Conservation (phyloP, 2,329 filamentous ascomycete species). For the Penicillium freii region DNA sequence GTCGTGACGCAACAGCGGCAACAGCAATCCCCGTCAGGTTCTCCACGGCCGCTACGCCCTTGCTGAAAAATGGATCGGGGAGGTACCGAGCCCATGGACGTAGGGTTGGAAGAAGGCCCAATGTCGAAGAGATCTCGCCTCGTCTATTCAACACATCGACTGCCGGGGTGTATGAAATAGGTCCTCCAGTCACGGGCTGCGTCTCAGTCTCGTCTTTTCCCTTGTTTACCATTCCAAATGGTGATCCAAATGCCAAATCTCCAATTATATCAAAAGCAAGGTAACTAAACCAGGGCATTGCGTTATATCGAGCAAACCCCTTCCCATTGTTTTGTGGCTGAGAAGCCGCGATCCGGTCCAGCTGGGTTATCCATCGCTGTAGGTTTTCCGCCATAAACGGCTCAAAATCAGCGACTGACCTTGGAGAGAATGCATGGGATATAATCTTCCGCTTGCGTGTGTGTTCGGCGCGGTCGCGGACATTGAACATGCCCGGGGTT, state of each 20-base stretch:
- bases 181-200: slow-evolving; percentile 16
- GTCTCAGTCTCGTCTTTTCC: slow-evolving; percentile 22
- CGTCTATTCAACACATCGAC: slow-evolving; percentile 21
- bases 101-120: slow-evolving; percentile 18
- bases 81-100: slow-evolving; percentile 20
- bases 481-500: slow-evolving; percentile 36
- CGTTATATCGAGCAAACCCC: slow-evolving; percentile 12
- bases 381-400: slow-evolving; percentile 32
- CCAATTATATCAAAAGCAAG: slow-evolving; percentile 25
- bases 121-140: slow-evolving; percentile 23
- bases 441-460: slow-evolving; percentile 38
- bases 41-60: slow-evolving; percentile 29
- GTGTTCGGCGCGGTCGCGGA: slow-evolving; percentile 34
- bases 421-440: slow-evolving; percentile 35
- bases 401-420: slow-evolving; percentile 33
- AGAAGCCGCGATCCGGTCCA: slow-evolving; percentile 18
- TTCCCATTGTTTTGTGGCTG: background rate
- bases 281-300: slow-evolving; percentile 26
- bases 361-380: slow-evolving; percentile 18
- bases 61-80: slow-evolving; percentile 26
- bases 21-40: slow-evolving; percentile 27
- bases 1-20: slow-evolving; percentile 15
- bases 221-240: slow-evolving; percentile 26
- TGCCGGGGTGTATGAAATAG: slow-evolving; percentile 17
- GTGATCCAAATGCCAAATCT: slow-evolving; percentile 22